Conservation (phyloP, 352 stramenopile species). For the Globisporangium splendens region DNA sequence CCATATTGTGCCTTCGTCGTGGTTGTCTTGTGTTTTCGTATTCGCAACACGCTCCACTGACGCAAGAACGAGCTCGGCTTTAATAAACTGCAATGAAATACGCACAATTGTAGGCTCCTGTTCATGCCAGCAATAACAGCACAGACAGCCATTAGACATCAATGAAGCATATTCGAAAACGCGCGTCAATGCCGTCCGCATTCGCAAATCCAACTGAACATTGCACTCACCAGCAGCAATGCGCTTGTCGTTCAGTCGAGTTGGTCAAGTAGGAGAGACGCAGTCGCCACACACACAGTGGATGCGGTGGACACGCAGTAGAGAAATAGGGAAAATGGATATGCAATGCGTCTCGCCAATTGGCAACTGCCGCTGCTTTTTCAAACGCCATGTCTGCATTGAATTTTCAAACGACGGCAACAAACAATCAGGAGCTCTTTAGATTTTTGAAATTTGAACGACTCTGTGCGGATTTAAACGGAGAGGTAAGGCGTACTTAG, state of each 20-base stretch:
- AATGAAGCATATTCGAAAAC: too few species aligned
- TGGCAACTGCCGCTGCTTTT: neutral
- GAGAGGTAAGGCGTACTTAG: neutral
- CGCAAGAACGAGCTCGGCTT: too few species aligned
- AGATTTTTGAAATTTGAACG: conserved; percentile 8
- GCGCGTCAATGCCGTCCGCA: too few species aligned
- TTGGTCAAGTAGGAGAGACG: neutral
- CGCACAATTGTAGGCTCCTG: too few species aligned
- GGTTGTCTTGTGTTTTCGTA: neutral
- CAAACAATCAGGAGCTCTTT: neutral
- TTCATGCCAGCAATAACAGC: too few species aligned
- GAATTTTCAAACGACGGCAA: conserved; percentile 7
- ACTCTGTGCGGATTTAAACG: neutral
- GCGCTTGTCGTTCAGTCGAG: too few species aligned
- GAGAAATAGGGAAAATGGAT: neutral
- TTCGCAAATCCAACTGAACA: too few species aligned
- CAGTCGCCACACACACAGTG: neutral
- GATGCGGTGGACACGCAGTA: neutral
- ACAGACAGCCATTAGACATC: too few species aligned
- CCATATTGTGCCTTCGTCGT: conserved; percentile 4
- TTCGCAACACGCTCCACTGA: neutral
- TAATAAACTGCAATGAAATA: too few species aligned
- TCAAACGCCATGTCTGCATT: neutral
- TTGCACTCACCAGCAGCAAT: too few species aligned
- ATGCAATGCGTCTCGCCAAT: conserved; percentile 1